Percentiles rank a stretch among this genome's conserved stretches.
These are phyloP conservation scores for Groenewaldozyma auringiensis DNA, from an alignment of 1,139 yeast species.

Conservation along the genomic window DNA sequence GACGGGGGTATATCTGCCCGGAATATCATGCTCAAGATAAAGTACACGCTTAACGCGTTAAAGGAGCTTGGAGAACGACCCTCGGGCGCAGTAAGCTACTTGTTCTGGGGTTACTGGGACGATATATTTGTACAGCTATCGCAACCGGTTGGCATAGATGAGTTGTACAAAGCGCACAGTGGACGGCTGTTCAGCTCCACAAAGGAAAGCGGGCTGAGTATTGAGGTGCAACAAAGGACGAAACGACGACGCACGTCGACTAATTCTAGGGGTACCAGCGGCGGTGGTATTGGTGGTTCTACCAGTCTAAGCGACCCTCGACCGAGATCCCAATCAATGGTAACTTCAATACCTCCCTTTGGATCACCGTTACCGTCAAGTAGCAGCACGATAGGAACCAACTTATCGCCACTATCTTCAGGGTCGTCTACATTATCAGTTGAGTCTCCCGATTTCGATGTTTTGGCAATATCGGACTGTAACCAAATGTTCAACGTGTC, in stretches of 20 bases:
- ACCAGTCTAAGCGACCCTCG: not conserved
- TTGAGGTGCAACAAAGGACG: constrained; percentile 21
- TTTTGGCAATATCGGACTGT: not conserved
- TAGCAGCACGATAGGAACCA: not conserved
- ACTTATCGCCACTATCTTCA: not conserved
- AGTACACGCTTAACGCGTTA: constrained; percentile 23
- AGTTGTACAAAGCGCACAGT: constrained; percentile 22
- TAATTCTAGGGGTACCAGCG: not conserved
- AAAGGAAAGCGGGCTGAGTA: constrained; percentile 29
- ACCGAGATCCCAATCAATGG: not conserved
- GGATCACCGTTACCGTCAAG: not conserved
- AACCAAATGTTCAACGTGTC: constrained; percentile 6
- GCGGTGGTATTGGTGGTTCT: not conserved
- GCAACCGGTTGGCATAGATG: constrained; percentile 26
- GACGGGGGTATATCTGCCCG: constrained; percentile 17
- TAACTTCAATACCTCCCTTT: not conserved
- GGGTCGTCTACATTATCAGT: constrained; percentile 1
- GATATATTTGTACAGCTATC: constrained; percentile 26
- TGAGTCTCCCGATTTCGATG: not conserved
- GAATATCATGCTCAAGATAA: constrained; percentile 23
- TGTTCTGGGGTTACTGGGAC: constrained; percentile 32
- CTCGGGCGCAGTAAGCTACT: constrained; percentile 31
- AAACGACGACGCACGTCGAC: constrained; percentile 14
- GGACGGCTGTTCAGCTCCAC: constrained; percentile 29
- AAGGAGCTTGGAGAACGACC: constrained; percentile 28